Evolutionary conservation across 768 basidiomycete species (phyloP), one percentile per base, ranked within the genome.

Genomic region (Tricholoma sp.): DNA sequence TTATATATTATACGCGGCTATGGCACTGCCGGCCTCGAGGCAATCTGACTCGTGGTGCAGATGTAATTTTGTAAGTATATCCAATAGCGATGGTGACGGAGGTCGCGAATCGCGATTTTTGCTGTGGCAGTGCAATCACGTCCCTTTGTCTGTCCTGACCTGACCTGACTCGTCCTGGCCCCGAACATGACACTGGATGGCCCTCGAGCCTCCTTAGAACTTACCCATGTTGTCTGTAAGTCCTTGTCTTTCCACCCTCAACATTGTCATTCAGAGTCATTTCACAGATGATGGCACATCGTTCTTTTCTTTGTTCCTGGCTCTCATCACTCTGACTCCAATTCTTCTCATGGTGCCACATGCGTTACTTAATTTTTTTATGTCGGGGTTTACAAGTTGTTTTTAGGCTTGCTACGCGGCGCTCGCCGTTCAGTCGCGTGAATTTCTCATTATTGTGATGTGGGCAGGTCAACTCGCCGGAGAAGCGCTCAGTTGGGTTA

Each of bases 401-500:
- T n/a, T 29, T 6, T 39, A 93, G 90, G 83, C 91, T 34, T 86
- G 89, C 11, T 93, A 93, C 68, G 88, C 88, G 6, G 86, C 78
- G 2, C 75, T 93, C 9, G 80, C 84, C 2, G 78, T 90, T 3
- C 82, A 86, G 59, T 89, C 87, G 3, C 84, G 91, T 29, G 91
- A 94, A 69, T 80, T 88, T 51, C 72, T 86, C n/a, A 79, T 94
- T 66, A 79, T 91, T 58, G 77, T 84, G 44, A 92, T 93, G 90
- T 91, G 90, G 87, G 77, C 78, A 0, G 91, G 91, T 32, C 91
- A 94, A 66, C 66, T 90, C 53, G 72, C 77, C 3, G 86, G 86
- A 33, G 91, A 93, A 66, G 81, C 67, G 2, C 67, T 89, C 56
- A 94, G 91, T 62, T 82, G 79, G 66, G 65, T 83, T 29, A 64